These are phyloP conservation scores for Neoarthrinium moseri DNA, from an alignment of 2,329 filamentous ascomycete species.

Conservation along the genomic window DNA sequence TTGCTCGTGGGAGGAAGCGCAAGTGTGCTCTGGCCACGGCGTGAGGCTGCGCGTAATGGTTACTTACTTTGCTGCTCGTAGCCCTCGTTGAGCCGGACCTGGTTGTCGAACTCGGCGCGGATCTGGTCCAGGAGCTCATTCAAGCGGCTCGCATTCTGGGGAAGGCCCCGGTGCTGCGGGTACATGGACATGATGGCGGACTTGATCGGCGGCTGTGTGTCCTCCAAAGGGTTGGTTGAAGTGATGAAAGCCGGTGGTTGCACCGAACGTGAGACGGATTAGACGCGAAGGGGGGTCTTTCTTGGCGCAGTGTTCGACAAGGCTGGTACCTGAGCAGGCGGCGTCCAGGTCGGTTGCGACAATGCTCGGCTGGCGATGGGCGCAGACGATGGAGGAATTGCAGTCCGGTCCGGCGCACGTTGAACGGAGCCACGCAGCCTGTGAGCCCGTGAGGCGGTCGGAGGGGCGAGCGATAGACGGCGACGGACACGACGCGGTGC, in stretches of 20 bases:
- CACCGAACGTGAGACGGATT: too few relatives aligned
- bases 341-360: background rate
- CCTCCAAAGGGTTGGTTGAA: too few relatives aligned
- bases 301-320: background rate
- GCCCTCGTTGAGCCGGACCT: conserved; percentile 76
- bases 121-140: conserved; percentile 91
- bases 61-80: conserved; percentile 92
- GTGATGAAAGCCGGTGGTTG: too few relatives aligned
- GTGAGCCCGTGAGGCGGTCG: background rate
- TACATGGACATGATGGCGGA: conserved; percentile 70
- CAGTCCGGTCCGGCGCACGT: background rate
- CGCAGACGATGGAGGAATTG: background rate
- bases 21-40: too few relatives aligned
- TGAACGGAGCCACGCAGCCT: background rate
- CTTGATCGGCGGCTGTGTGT: background rate
- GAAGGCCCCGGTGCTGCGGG: conserved; percentile 80
- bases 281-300: too few relatives aligned
- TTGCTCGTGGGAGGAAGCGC: background rate
- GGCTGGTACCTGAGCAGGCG: background rate
- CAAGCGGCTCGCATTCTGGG: conserved; percentile 62
- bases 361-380: background rate
- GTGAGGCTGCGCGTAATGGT: too few relatives aligned
- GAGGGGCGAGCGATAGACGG: conserved; percentile 1
- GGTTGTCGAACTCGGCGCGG: conserved; percentile 84
- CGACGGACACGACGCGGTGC: conserved; percentile 16